A percentile compares a stretch with the other conserved stretches of the same genome.
These are phyloP conservation scores for Chlamydomonas schloesseri DNA, from an alignment of 139 green algal genomes.

Conservation along the genomic window DNA sequence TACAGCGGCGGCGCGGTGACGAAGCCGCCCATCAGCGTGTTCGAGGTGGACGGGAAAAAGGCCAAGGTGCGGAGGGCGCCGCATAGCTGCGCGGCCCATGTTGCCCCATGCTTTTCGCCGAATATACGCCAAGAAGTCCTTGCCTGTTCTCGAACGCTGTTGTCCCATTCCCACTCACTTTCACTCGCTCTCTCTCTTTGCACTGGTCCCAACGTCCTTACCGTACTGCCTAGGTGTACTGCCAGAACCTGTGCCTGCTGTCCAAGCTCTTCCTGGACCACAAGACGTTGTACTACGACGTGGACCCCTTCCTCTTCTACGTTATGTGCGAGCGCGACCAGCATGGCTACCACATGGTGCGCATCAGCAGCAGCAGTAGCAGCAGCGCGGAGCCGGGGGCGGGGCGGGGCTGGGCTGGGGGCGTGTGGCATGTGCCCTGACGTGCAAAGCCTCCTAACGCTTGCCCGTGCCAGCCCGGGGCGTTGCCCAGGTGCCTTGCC, in stretches of 20 bases:
- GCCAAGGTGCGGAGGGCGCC: conserved; percentile 62
- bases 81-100: not conserved
- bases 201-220: too few species aligned
- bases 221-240: conserved; percentile 88
- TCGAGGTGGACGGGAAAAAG: conserved; percentile 91
- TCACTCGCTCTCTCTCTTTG: too few species aligned
- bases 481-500: too few species aligned
- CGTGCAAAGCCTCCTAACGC: too few species aligned
- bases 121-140: too few species aligned
- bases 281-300: conserved; percentile 99
- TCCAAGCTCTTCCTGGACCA: conserved; percentile 99
- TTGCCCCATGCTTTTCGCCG: too few species aligned
- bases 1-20: conserved; percentile 67
- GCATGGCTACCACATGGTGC: conserved; percentile 61
- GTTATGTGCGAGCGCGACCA: conserved; percentile 97
- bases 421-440: too few species aligned
- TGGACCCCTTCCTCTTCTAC: conserved; percentile 99
- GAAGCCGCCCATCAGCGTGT: conserved; percentile 85
- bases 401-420: too few species aligned
- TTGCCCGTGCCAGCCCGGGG: too few species aligned
- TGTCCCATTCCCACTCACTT: too few species aligned
- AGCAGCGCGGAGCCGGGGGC: not conserved
- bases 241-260: conserved; percentile 98
- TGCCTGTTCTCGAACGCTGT: too few species aligned
- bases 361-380: not conserved